Base-by-base conservation (phyloP, 495 filamentous ascomycete genomes). In the Aspergillus campestris region DNA sequence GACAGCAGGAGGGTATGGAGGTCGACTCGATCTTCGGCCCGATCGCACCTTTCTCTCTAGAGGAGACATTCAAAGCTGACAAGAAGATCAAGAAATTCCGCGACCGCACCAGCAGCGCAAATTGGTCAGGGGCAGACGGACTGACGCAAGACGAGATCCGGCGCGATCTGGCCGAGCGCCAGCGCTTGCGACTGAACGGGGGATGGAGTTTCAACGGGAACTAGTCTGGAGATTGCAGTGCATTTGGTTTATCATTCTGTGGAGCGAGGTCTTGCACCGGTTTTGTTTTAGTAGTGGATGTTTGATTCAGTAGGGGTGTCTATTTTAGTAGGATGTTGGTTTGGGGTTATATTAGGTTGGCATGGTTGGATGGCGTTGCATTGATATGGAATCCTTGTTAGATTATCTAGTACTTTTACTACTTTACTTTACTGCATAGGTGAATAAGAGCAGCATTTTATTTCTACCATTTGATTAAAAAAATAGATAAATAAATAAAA, bases 21-120 rank as follows among this genome's bases (percentile, higher is more conserved):
- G 86, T 87, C 1, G 85, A 91, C 58, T 74, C 80, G 12, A 82
- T 99, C 31, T 99, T 99, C 57, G 92, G 92, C 1, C 84, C 87
- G 2, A 85, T 92, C 38, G 82, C 75, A 9, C 84, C 85, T 31
- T 76, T 96, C 57, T 82, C 86, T 49, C 86, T 99, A 77, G 92
- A 99, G 57, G 89, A 96, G 54, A 87, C 95, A 36, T 99, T 99
- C 69, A 83, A 78, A 57, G 76, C 80, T 48, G 86, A 82, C 59
- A 86, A 86, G 59, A 74, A 85, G 49, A 79, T 83, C 63, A 83
- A 86, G 65, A 83, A 84, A 60, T 97, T 94, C 70, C 75, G 94
- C 18, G 81, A 83, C 27, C 71, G 92, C 15, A 95, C 89, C 30
- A 92, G 86, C 51, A 94, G 88, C 60, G 94, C 92, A 7, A 92